Base-by-base conservation (phyloP, 805 yeast genomes). In the Vanderwaltozyma tropicalis region DNA sequence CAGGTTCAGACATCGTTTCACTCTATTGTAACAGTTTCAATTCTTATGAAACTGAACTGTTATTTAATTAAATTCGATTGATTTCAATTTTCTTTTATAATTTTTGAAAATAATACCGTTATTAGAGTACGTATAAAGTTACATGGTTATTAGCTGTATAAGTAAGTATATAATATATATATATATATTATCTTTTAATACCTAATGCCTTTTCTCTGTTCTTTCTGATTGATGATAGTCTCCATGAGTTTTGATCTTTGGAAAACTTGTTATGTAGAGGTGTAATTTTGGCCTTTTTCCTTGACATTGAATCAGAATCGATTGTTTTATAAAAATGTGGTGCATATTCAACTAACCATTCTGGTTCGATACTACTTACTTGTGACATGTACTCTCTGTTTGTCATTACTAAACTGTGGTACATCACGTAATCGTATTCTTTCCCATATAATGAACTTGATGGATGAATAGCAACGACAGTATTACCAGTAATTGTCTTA, bases 371-470 rank as follows among this genome's bases (percentile, higher is more conserved):
- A n/a, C 72, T 71, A 14, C 88, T 81, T 21, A 81, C 78, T 48
- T 86, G 86, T 39, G 92, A 82, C 95, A 89, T 86, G 53, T 83
- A 92, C 66, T 89, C 97, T 52, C 78, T 78, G 13, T 82, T 73
- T 0, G 98, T 89, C 46, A 86, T 67, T 22, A 87, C 72, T 37
- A 87, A 67, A 24, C 87, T 82, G 51, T 87, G 87, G 51, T 85
- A 88, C 8, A 89, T 58, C 32, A 87, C 80, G 61, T 84, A 85
- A 42, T 82, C 89, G 11, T 89, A 83, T 30, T 66, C 69, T 40
- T 64, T 65, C 27, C 69, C 71, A 52, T 71, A 75, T 15, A 89
- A 57, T 4, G 86, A 63, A 42, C 94, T 81, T 2, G 94, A 82
- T 1, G 98, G 98, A 56, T 89, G 96, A 41, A 89, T 70, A 41